Percentiles rank a stretch among this genome's conserved stretches.
Conservation (phyloP, 192 early-diverging fungal genomes). For the Podila epicladia region DNA sequence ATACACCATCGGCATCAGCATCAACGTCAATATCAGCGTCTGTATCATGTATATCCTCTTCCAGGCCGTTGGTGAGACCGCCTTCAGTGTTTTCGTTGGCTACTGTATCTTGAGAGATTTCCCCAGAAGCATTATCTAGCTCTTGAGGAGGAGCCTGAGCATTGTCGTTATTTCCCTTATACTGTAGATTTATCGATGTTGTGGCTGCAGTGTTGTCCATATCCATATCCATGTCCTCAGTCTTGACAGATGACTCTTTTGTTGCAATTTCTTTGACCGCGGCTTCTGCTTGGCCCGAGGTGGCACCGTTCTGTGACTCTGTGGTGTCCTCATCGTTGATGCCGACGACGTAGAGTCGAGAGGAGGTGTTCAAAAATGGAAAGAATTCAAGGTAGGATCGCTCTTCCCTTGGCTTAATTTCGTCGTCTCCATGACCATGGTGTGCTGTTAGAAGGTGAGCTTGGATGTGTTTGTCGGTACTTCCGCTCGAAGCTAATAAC, state of each 20-base stretch:
- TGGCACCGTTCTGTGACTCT: neutral
- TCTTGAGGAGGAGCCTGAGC: neutral
- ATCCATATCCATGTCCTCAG: conserved; percentile 8
- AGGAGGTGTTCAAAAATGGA: conserved; percentile 75
- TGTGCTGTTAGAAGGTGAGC: conserved; percentile 19
- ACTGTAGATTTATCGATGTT: too few relatives aligned
- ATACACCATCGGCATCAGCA: neutral
- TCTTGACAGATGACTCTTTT: neutral
- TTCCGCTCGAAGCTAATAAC: neutral
- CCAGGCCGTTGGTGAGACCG: neutral
- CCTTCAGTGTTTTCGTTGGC: neutral
- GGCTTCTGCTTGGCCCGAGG: neutral
- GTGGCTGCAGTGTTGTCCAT: neutral
- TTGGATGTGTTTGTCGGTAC: neutral
- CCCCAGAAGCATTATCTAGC: neutral
- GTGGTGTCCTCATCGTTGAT: neutral
- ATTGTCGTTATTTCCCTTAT: neutral
- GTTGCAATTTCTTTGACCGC: neutral
- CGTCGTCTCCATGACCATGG: conserved; percentile 37
- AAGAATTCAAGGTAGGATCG: conserved; percentile 82
- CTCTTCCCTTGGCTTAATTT: conserved; percentile 84
- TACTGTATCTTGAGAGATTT: conserved; percentile 8
- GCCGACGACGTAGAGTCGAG: conserved; percentile 57
- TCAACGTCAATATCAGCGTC: conserved; percentile 13
- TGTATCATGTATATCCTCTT: neutral